Evolutionary conservation across 2,329 filamentous ascomycete species (phyloP).

Genomic region (Colletotrichum chlorophyti): DNA sequence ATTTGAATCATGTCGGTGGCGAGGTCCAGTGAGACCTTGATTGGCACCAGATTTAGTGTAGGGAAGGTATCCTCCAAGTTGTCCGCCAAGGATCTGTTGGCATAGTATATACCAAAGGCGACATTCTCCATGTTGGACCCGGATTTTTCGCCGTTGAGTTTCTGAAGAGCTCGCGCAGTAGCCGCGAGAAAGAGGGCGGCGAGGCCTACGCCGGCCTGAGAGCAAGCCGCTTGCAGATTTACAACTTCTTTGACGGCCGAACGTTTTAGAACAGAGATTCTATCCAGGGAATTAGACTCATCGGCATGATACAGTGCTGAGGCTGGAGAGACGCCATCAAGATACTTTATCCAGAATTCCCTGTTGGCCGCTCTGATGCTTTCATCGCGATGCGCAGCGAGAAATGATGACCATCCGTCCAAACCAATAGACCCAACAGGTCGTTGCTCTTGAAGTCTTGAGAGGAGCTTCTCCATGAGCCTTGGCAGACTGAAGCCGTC

Average conservation of each 20-base stretch:
- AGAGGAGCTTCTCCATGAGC: conserved; percentile 52
- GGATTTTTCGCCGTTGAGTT: neutral
- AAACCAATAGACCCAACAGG: neutral
- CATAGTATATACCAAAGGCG: conserved; percentile 81
- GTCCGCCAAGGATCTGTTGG: conserved; percentile 69
- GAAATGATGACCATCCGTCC: conserved; percentile 3
- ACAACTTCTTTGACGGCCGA: conserved; percentile 49
- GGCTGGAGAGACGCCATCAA: conserved; percentile 37
- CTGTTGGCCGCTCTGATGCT: neutral
- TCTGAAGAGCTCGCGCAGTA: conserved; percentile 56
- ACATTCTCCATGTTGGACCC: conserved; percentile 45
- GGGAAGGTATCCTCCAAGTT: conserved; percentile 63
- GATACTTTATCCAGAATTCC: conserved; percentile 13
- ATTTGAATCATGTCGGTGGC: conserved; percentile 49
- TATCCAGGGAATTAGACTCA: conserved; percentile 35
- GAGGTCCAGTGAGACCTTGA: conserved; percentile 57
- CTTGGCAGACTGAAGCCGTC: conserved; percentile 80
- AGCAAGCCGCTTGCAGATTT: conserved; percentile 43
- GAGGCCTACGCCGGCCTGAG: conserved; percentile 61
- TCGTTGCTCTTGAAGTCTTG: neutral
- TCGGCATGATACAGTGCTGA: conserved; percentile 20
- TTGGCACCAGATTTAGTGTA: conserved; percentile 80
- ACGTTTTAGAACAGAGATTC: conserved; percentile 50
- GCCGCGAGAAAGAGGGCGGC: conserved; percentile 80
- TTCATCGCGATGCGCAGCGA: neutral